These are phyloP conservation scores for Lipomyces yarrowii DNA, from an alignment of 1,139 yeast species.

Conservation along the genomic window DNA sequence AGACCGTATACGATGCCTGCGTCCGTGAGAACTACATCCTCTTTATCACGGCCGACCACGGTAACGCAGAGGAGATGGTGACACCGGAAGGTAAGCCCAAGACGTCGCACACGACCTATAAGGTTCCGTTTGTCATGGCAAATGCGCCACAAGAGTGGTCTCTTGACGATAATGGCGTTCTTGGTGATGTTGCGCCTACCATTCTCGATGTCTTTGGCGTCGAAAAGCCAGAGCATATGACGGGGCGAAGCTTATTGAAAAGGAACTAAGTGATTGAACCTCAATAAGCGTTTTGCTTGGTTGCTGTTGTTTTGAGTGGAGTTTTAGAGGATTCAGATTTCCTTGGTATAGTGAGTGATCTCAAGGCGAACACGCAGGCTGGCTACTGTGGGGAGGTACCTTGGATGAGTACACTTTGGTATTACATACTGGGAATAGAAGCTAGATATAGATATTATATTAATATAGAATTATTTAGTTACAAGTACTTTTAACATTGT, in stretches of 20 bases:
- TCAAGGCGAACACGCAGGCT: not conserved
- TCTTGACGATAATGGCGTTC: slow-evolving; percentile 29
- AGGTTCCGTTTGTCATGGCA: slow-evolving; percentile 34
- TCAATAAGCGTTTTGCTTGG: not conserved
- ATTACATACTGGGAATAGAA: no score
- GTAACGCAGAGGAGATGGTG: slow-evolving; percentile 35
- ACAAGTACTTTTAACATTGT: no score
- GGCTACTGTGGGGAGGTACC: not conserved
- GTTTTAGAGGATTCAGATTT: not conserved
- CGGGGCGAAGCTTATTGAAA: slow-evolving; percentile 29
- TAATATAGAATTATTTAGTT: not conserved
- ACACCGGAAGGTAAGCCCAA: slow-evolving; percentile 32
- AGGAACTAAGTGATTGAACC: not conserved
- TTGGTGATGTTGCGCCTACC: slow-evolving; percentile 35
- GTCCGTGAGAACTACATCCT: slow-evolving; percentile 27
- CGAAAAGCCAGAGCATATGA: slow-evolving; percentile 33
- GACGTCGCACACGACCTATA: slow-evolving; percentile 33
- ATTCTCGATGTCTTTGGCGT: slow-evolving; percentile 30
- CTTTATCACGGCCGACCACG: slow-evolving; percentile 34
- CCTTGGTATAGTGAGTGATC: not conserved
- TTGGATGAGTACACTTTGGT: not conserved
- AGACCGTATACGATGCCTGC: slow-evolving; percentile 31
- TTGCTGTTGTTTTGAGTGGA: not conserved
- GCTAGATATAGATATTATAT: not conserved
- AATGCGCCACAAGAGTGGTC: slow-evolving; percentile 31